These are phyloP conservation scores for Misopates orontium DNA, from an alignment of 257 asterid genomes.

Conservation along the genomic window DNA sequence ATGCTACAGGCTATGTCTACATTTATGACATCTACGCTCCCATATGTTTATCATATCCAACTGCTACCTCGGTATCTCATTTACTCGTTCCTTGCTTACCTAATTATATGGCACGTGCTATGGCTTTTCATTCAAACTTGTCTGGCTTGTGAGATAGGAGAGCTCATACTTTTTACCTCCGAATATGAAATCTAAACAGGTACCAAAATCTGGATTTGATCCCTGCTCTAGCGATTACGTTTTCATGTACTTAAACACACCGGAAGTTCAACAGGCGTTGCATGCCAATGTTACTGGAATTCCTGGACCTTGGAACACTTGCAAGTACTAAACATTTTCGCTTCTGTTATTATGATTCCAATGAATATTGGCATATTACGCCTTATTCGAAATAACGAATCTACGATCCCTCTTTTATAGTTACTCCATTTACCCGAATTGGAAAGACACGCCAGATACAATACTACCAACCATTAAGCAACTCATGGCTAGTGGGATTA, in stretches of 20 bases:
- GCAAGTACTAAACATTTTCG: conserved; percentile 22
- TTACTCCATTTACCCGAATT: background rate
- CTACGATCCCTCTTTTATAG: conserved; percentile 1
- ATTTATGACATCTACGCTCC: background rate
- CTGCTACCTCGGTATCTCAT: background rate
- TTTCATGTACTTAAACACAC: conserved; percentile 25
- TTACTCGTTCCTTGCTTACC: background rate
- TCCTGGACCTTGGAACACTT: conserved; percentile 31
- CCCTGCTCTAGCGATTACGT: conserved; percentile 31
- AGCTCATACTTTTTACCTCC: background rate
- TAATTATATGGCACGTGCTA: background rate
- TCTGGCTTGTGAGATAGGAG: no score
- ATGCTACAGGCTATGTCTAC: background rate
- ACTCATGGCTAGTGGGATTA: conserved; percentile 30
- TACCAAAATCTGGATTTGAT: conserved; percentile 24
- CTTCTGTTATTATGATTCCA: background rate
- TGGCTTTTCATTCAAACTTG: background rate
- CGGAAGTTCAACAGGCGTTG: conserved; percentile 29
- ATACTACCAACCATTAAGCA: conserved; percentile 30
- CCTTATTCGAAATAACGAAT: no score
- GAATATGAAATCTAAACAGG: background rate
- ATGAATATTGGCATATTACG: background rate
- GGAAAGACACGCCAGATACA: conserved; percentile 29
- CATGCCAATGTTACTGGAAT: conserved; percentile 26
- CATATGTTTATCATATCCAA: background rate